A percentile compares a stretch with the other conserved stretches of the same genome.
Evolutionary conservation across 306 rosid genomes (phyloP).

Genomic region (Herpetospermum pedunculosum): DNA sequence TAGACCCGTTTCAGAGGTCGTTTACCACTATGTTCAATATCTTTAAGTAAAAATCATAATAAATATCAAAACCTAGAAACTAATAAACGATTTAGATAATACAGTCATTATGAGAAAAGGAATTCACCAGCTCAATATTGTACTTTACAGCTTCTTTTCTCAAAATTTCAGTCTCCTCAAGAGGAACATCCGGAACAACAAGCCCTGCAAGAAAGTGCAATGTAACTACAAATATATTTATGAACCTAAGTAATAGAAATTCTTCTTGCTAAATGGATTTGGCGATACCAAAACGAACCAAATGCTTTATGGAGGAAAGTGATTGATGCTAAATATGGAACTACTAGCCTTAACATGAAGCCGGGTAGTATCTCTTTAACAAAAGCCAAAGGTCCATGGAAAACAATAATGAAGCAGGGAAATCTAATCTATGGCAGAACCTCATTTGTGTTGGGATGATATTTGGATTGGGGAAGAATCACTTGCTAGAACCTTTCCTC

Average conservation of each 20-base stretch:
- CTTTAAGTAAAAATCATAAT: not conserved
- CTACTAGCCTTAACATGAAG: no score
- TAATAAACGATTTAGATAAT: not conserved
- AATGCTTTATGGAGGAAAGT: no score
- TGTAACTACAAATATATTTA: not conserved
- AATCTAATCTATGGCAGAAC: no score
- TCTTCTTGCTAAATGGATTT: no score
- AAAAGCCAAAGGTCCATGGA: no score
- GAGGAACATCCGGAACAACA: slow-evolving; percentile 92
- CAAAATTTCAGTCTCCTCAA: slow-evolving; percentile 60
- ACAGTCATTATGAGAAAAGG: not conserved
- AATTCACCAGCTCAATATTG: slow-evolving; percentile 68
- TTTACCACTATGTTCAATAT: not conserved
- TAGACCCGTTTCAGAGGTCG: not conserved
- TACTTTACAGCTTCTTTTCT: slow-evolving; percentile 66
- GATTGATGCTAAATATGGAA: no score
- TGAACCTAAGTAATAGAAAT: not conserved
- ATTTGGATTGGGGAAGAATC: no score
- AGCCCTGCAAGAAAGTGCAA: slow-evolving; percentile 41
- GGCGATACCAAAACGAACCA: no score
- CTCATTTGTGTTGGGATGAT: no score
- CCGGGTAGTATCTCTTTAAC: no score
- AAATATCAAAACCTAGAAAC: not conserved
- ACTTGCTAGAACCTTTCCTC: no score
- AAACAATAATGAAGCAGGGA: no score